Evolutionary conservation across 805 yeast genomes (phyloP).

Genomic region (Alloascoidea africana): DNA sequence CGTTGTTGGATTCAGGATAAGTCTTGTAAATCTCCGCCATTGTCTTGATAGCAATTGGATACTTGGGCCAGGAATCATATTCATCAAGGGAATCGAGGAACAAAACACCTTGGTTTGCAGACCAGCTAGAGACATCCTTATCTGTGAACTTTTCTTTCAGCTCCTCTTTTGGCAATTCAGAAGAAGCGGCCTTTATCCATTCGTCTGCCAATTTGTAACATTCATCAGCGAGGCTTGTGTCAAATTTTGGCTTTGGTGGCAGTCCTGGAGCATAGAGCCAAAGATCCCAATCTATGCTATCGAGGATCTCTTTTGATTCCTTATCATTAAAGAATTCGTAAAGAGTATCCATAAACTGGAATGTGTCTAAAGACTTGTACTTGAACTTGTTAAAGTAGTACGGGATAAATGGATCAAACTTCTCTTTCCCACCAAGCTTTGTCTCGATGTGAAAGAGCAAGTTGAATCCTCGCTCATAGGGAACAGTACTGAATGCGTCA

Average conservation of each 20-base stretch:
- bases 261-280: slow-evolving; percentile 78
- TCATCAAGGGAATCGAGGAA: slow-evolving; percentile 55
- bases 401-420: slow-evolving; percentile 69
- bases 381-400: slow-evolving; percentile 59
- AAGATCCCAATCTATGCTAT: slow-evolving; percentile 66
- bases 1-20: slow-evolving; percentile 44
- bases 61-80: slow-evolving; percentile 22
- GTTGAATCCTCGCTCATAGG: slow-evolving; percentile 84
- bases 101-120: slow-evolving; percentile 65
- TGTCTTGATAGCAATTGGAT: slow-evolving; percentile 19
- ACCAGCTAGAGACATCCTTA: slow-evolving; percentile 39
- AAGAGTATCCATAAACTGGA: slow-evolving; percentile 62
- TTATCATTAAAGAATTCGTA: slow-evolving; percentile 40
- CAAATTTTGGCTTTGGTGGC: slow-evolving; percentile 79
- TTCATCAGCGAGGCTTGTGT: slow-evolving; percentile 61
- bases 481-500: slow-evolving; percentile 76
- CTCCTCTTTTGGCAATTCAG: slow-evolving; percentile 6
- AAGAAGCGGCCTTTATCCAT: slow-evolving; percentile 36
- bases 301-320: slow-evolving; percentile 32
- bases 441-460: slow-evolving; percentile 63
- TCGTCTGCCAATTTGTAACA: slow-evolving; percentile 48
- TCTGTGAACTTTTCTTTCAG: slow-evolving; percentile 22
- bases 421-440: slow-evolving; percentile 43
- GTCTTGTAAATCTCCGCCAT: slow-evolving; percentile 23
- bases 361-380: slow-evolving; percentile 63